Evolutionary conservation across 2,329 filamentous ascomycete genomes (phyloP), one percentile per base, ranked within the genome.

Genomic region (Blastomyces silverae): DNA sequence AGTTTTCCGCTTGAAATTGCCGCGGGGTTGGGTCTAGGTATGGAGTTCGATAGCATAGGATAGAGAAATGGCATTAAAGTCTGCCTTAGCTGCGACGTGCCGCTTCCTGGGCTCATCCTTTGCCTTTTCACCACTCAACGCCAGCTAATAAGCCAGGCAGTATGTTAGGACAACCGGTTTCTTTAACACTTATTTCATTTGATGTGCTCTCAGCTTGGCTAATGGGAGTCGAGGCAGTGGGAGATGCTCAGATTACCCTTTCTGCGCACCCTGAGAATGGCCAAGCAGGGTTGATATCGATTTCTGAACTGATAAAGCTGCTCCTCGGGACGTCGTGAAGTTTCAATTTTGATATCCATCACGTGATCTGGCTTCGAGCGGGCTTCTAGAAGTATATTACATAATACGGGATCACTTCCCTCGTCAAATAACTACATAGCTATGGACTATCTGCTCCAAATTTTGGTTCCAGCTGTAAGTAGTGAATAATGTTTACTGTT

Each of bases 51-150:
- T 22, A 74, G 59, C 61, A 68, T 75, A 8, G 74, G 74, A 60
- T 76, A 76, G 48, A 76, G 73, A 65, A 76, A 77, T 25, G 73
- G 73, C 68, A 76, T 69, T 63, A 73, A 66, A 25, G 68, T 69
- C 22, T 58, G 64, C 46, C 64, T 64, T 15, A 66, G n/a, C 44
- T 66, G 66, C 17, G 67, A 64, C 67, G 71, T 25, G 44, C 58
- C 28, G 28, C 25, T 34, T 31, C 58, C 28, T 22, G 31, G 28
- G 25, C 25, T 48, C 58, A 61, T 61, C 13, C 57, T 61, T 61
- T 11, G 7, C 20, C 20, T 61, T 34, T 46, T 6, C 15, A 11
- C 3, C 3, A 22, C 25, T 20, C 15, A 46, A 15, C 39, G n/a
- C 28, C 13, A 57, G 2, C 34, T 58, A 34, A 58, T 25, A 58